Percentiles rank a stretch among this genome's conserved stretches.
These are phyloP conservation scores for Polytrichum commune DNA, from an alignment of 225 moss, liverwort and hornwort genomes.

Conservation along the genomic window DNA sequence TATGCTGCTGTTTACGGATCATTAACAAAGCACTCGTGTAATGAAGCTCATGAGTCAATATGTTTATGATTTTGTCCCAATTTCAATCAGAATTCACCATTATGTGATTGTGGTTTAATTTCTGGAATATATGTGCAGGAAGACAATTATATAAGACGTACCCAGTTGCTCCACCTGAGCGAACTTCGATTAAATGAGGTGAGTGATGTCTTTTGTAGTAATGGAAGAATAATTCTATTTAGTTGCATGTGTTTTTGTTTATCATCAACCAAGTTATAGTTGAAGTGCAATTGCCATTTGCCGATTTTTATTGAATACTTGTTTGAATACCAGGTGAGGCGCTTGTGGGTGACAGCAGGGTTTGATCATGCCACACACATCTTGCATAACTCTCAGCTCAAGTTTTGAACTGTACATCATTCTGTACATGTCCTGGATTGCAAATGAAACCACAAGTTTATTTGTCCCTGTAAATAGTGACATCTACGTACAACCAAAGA, in stretches of 20 bases:
- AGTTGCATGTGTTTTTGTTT: neutral
- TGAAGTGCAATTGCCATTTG: neutral
- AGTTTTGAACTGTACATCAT: too few relatives aligned
- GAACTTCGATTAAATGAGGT: slow-evolving; percentile 88
- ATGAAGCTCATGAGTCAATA: slow-evolving; percentile 41
- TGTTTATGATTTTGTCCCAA: slow-evolving; percentile 42
- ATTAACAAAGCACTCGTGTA: slow-evolving; percentile 15
- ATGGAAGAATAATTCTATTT: neutral
- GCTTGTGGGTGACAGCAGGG: slow-evolving; percentile 86
- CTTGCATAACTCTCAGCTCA: slow-evolving; percentile 66
- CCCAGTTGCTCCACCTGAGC: slow-evolving; percentile 81
- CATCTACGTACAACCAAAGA: too few relatives aligned
- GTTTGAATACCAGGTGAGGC: slow-evolving; percentile 63
- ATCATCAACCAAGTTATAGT: neutral
- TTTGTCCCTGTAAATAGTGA: too few relatives aligned
- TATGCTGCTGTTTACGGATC: neutral
- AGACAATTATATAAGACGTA: slow-evolving; percentile 74
- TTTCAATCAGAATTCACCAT: slow-evolving; percentile 19
- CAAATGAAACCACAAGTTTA: too few relatives aligned
- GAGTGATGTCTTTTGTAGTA: slow-evolving; percentile 4
- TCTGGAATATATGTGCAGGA: slow-evolving; percentile 55
- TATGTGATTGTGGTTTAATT: slow-evolving; percentile 37
- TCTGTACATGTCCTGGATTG: too few relatives aligned
- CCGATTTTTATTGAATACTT: slow-evolving; percentile 3
- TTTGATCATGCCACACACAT: slow-evolving; percentile 90